Evolutionary conservation across 495 filamentous ascomycete species (phyloP), one percentile per base, ranked within the genome.

Genomic region (Rostrohypoxylon terebratum): DNA sequence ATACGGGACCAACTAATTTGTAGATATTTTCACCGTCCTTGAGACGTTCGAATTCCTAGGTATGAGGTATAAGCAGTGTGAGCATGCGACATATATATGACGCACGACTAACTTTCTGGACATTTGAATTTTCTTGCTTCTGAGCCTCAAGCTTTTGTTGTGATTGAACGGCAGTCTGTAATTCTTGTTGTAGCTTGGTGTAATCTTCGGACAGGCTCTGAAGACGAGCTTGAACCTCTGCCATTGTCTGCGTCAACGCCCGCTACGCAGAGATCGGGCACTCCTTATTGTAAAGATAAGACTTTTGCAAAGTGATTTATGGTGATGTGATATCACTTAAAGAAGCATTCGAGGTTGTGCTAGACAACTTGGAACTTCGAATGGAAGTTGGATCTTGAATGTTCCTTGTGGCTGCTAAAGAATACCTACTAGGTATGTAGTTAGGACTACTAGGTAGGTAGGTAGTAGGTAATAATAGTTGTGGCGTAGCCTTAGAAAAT

Each of bases 131-230:
- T 79, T 99, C 96, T 77, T 97, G 92, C 71, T 92, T 90, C 80
- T 99, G 96, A 25, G 93, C 93, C 79, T 98, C 95, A 45, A 99
- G 90, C 79, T 91, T 94, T 81, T 99, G 94, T 47, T 93, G 89
- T n/a, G 95, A 90, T 18, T 90, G 84, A 48, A 98, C 86, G 21
- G 88, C 81, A 48, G 86, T 84, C 80, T 91, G 90, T 57, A 98
- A 87, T 68, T 98, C 96, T 81, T 89, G 89, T 81, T 98, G 93
- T 23, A 98, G 80, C 73, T 91, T 90, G 73, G 94, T 90, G 78
- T 91, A 98, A 63, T 97, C 91, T 38, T 97, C 94, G 5, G 93
- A 91, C 34, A 97, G 88, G 28, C 84, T 83, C 81, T 97, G 96
- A 23, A 97, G 87, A 71, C 78, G 89, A 25, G 80, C 80, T 68